Conservation (phyloP, 192 early-diverging fungal genomes). For the Physocladia obscura region DNA sequence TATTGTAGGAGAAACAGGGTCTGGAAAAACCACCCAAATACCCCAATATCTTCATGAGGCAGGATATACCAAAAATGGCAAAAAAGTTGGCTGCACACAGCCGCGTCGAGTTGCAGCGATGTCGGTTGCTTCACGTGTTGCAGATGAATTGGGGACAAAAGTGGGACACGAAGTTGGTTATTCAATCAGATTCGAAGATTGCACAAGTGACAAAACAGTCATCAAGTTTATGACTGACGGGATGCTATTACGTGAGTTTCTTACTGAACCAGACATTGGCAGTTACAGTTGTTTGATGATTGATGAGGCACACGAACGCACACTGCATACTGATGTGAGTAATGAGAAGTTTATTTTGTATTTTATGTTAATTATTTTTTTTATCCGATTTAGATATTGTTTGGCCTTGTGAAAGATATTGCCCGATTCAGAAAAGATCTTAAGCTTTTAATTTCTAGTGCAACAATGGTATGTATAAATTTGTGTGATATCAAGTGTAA, state of each 20-base stretch:
- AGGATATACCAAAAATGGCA: slow-evolving; percentile 84
- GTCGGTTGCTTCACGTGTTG: slow-evolving; percentile 94
- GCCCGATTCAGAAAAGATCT: slow-evolving; percentile 89
- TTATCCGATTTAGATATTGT: slow-evolving; percentile 80
- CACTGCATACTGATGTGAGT: slow-evolving; percentile 79
- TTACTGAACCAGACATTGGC: slow-evolving; percentile 91
- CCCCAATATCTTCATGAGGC: slow-evolving; percentile 96
- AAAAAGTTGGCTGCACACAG: slow-evolving; percentile 93
- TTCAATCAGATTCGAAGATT: slow-evolving; percentile 97
- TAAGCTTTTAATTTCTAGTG: slow-evolving; percentile 92
- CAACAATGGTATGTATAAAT: slow-evolving; percentile 68
- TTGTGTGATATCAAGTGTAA: background rate
- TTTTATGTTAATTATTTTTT: background rate
- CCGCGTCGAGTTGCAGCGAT: slow-evolving; percentile 97
- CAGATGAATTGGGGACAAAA: slow-evolving; percentile 94
- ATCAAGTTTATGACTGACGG: slow-evolving; percentile 99
- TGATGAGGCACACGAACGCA: slow-evolving; percentile 98
- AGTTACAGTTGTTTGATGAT: slow-evolving; percentile 93
- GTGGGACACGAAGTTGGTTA: slow-evolving; percentile 94
- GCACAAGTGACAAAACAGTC: slow-evolving; percentile 89
- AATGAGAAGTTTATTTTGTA: background rate
- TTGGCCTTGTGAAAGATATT: slow-evolving; percentile 97
- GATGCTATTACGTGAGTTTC: slow-evolving; percentile 94
- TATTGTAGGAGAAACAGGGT: slow-evolving; percentile 96
- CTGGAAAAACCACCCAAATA: slow-evolving; percentile 93